These are phyloP conservation scores for Fonsecaea monophora DNA, from an alignment of 2,329 filamentous ascomycete species.

Conservation along the genomic window DNA sequence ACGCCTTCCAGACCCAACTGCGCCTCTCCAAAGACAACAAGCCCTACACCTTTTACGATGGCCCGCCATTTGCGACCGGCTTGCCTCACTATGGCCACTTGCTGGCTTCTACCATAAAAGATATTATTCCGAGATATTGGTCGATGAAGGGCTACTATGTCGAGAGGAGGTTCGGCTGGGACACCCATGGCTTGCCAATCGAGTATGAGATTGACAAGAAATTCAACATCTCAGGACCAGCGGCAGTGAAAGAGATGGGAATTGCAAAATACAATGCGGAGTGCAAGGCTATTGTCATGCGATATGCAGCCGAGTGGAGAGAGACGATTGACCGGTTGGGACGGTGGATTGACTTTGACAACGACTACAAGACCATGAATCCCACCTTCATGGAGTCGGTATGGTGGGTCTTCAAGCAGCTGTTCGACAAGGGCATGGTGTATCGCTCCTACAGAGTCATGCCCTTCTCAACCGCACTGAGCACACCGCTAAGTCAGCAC, in stretches of 20 bases:
- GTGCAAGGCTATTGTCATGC: slow-evolving; percentile 87
- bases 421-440: slow-evolving; percentile 82
- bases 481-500: slow-evolving; percentile 84
- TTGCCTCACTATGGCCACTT: slow-evolving; percentile 72
- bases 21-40: slow-evolving; percentile 82
- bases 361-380: slow-evolving; percentile 95
- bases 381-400: slow-evolving; percentile 85
- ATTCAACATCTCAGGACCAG: slow-evolving; percentile 79
- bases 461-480: slow-evolving; percentile 86
- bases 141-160: slow-evolving; percentile 91
- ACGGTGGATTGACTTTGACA: slow-evolving; percentile 92
- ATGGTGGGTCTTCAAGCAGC: slow-evolving; percentile 92
- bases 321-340: slow-evolving; percentile 81
- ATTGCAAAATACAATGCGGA: slow-evolving; percentile 85
- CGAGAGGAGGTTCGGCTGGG: slow-evolving; percentile 87
- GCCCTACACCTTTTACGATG: slow-evolving; percentile 95
- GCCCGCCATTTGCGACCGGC: slow-evolving; percentile 68
- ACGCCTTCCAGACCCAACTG: slow-evolving; percentile 87
- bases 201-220: slow-evolving; percentile 96
- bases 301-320: slow-evolving; percentile 81
- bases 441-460: slow-evolving; percentile 87
- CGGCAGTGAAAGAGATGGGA: slow-evolving; percentile 82
- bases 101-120: slow-evolving; percentile 87
- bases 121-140: slow-evolving; percentile 91
- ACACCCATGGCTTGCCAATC: slow-evolving; percentile 86